Evolutionary conservation across 768 basidiomycete species (phyloP).

Genomic region (Phanerochaete sordida): DNA sequence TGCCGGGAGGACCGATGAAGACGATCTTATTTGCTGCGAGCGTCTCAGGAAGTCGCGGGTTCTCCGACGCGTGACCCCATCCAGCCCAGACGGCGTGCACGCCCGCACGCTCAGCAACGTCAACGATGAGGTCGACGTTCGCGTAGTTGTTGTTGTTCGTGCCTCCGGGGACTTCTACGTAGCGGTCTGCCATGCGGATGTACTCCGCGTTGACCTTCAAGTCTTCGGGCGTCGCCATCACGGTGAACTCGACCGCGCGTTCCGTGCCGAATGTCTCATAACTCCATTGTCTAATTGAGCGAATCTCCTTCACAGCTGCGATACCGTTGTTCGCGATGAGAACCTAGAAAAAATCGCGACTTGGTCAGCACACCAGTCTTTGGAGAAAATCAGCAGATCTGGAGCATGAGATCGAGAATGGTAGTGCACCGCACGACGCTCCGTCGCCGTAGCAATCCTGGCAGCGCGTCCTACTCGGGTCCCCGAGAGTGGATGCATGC

Average conservation of each 20-base stretch:
- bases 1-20: slow-evolving; percentile 98
- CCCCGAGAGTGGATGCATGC: too few relatives aligned
- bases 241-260: slow-evolving; percentile 95
- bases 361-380: not conserved
- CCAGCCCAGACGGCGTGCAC: slow-evolving; percentile 99
- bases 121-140: slow-evolving; percentile 98
- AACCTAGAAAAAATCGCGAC: slow-evolving; percentile 52
- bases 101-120: slow-evolving; percentile 94
- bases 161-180: slow-evolving; percentile 97
- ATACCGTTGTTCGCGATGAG: slow-evolving; percentile 99
- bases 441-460: not conserved
- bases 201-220: slow-evolving; percentile 99
- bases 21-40: slow-evolving; percentile 93
- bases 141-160: slow-evolving; percentile 99
- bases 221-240: slow-evolving; percentile 99
- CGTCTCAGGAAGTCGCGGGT: slow-evolving; percentile 93
- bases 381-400: too few relatives aligned
- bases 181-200: slow-evolving; percentile 99
- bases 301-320: slow-evolving; percentile 98
- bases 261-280: slow-evolving; percentile 99
- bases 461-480: not conserved
- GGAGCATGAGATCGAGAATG: too few relatives aligned
- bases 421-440: not conserved
- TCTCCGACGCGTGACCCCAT: slow-evolving; percentile 99
- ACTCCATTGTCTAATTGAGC: slow-evolving; percentile 98